Evolutionary conservation across 257 asterid species (phyloP).

Genomic region (Nicotiana attenuata): DNA sequence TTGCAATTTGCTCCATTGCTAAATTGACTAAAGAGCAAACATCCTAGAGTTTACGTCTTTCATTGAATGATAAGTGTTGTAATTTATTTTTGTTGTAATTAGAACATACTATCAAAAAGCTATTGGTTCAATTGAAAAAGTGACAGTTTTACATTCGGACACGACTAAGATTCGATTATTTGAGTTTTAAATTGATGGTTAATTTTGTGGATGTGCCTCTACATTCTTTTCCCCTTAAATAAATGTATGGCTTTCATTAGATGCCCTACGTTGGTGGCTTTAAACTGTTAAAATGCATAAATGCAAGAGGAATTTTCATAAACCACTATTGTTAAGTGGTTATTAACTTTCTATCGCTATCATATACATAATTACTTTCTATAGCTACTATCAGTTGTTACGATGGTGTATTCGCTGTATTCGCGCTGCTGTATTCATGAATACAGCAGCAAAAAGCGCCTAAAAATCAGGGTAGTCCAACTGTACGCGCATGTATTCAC

Average conservation of each 20-base stretch:
- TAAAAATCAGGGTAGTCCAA: no score
- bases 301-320: not conserved
- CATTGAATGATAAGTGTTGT: constrained; percentile 6
- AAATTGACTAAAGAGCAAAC: constrained; percentile 4
- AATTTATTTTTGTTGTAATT: not conserved
- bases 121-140: not conserved
- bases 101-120: not conserved
- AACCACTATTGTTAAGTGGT: no score
- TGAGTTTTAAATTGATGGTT: not conserved
- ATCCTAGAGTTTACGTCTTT: not conserved
- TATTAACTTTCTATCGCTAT: no score
- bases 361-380: no score
- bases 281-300: not conserved
- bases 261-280: not conserved
- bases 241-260: not conserved
- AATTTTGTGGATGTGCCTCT: not conserved
- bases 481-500: no score
- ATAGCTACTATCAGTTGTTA: no score
- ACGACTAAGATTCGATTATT: not conserved
- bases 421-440: no score
- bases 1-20: not conserved
- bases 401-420: no score
- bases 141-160: not conserved
- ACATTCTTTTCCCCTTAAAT: not conserved
- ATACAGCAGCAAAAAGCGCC: no score